Percentiles rank a stretch among this genome's conserved stretches.
phyloP scores from a whole-genome alignment of 2,329 filamentous ascomycete species.

The Fusarium foetens region DNA sequence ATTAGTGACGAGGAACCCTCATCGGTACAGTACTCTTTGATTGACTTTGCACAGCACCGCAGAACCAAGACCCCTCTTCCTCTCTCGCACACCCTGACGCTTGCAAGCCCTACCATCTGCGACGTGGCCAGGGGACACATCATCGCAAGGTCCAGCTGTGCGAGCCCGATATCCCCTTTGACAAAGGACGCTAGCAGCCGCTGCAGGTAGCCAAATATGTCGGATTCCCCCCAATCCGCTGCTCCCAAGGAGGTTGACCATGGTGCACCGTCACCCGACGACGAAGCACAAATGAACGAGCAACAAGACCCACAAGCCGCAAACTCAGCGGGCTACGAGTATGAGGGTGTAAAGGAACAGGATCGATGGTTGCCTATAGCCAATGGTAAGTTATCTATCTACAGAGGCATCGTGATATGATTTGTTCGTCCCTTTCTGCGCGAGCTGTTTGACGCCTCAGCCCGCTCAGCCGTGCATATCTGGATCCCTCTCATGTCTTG shows the following conservation, averaged over 20 bases:
- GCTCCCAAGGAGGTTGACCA: slow-evolving; percentile 95
- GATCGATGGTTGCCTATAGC: slow-evolving; percentile 99
- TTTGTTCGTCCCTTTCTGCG: slow-evolving; percentile 47
- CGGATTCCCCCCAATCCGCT: slow-evolving; percentile 85
- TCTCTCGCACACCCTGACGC: slow-evolving; percentile 50
- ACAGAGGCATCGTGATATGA: slow-evolving; percentile 53
- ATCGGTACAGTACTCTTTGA: slow-evolving; percentile 52
- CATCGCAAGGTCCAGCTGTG: slow-evolving; percentile 65
- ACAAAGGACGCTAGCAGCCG: slow-evolving; percentile 70
- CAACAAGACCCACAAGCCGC: slow-evolving; percentile 79
- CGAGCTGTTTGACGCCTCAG: slow-evolving; percentile 44
- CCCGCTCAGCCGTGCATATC: slow-evolving; percentile 47
- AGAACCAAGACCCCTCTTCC: slow-evolving; percentile 55
- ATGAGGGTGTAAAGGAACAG: slow-evolving; percentile 96
- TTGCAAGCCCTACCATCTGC: slow-evolving; percentile 66
- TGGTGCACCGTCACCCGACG: slow-evolving; percentile 90
- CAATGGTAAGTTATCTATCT: slow-evolving; percentile 83
- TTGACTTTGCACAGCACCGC: slow-evolving; percentile 68
- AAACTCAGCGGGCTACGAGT: slow-evolving; percentile 81
- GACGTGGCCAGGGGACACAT: slow-evolving; percentile 72
- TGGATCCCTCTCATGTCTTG: slow-evolving; percentile 67
- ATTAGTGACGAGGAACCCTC: slow-evolving; percentile 45
- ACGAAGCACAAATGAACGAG: slow-evolving; percentile 95
- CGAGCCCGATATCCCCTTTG: slow-evolving; percentile 64
- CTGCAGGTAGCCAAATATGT: slow-evolving; percentile 88